Conservation (phyloP, 441 rosid species). For the Eruca vesicaria region DNA sequence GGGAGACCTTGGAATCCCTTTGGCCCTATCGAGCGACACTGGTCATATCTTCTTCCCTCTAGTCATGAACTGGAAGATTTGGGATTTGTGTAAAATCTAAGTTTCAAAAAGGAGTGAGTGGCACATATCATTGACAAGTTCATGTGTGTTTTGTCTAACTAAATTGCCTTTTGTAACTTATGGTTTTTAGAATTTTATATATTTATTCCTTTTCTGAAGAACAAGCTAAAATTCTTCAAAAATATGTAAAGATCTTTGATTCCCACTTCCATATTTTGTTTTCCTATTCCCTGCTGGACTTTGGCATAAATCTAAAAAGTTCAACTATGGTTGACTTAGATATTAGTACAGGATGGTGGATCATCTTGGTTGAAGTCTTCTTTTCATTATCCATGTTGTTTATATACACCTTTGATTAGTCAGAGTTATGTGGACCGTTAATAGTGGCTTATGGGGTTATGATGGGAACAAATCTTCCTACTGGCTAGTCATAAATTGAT, state of each 20-base stretch:
- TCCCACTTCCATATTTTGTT: background rate
- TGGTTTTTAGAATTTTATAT: background rate
- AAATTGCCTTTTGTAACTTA: background rate
- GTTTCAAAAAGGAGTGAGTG: background rate
- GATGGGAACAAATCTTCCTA: background rate
- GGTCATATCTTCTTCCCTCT: background rate
- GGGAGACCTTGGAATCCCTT: constrained; percentile 12
- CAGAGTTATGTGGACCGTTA: constrained; percentile 5
- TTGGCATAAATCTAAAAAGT: background rate
- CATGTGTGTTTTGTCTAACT: background rate
- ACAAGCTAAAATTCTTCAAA: background rate
- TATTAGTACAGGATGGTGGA: background rate
- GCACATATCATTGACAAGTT: background rate
- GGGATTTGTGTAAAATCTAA: background rate
- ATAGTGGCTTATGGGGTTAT: background rate
- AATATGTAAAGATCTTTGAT: background rate
- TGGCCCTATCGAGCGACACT: background rate
- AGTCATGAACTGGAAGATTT: background rate
- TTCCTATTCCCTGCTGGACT: background rate
- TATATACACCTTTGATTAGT: background rate
- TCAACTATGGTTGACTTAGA: constrained; percentile 7
- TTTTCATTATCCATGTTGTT: background rate
- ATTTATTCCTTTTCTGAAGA: background rate
- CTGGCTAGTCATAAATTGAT: background rate
- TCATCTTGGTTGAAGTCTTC: background rate